Evolutionary conservation across 495 filamentous ascomycete species (phyloP), one percentile per base, ranked within the genome.

Genomic region (Lasiosphaeria ovina): DNA sequence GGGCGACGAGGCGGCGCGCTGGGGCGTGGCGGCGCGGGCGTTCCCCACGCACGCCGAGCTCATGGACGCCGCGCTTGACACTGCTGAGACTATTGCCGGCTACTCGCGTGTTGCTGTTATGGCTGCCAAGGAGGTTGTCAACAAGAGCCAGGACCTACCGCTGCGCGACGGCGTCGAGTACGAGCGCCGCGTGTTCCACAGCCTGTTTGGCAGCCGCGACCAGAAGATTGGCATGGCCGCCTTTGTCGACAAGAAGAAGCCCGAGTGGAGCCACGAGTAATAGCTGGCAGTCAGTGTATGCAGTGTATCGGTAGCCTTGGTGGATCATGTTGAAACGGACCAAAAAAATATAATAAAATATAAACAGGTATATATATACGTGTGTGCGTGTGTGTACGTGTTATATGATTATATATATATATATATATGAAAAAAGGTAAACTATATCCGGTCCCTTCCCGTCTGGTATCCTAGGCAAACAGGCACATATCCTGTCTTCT

Each of bases 171-270:
- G 94, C 0, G 87, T 98, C 1, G 95, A 98, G 77, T 97, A 83
- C 76, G 94, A 98, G 84, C 79, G 94, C 70, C 80, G 93, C 54
- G 78, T 97, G 59, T 98, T 98, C 79, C 94, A 98, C 72, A 80
- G 83, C 11, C 69, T 97, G 67, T 98, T 98, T 84, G 93, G 93
- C 5, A 93, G 87, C 58, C 81, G 88, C 79, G 94, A 98, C 72
- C 94, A 98, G 78, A 98, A 97, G 82, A 90, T 96, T 75, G 94
- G 91, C 11, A 98, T 98, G 93, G 87, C 82, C 68, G 94, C 94
- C 14, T 98, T 98, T 77, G 87, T 87, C 1, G 89, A 94, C 78
- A 97, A 97, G 86, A 85, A 89, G 79, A 93, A 96, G 81, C 78
- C 94, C 1, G 84, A 96, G 72, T 98, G 94, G 94, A 86, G 81